Conservation (phyloP, 2,329 filamentous ascomycete genomes). For the Penicillium sp. region DNA sequence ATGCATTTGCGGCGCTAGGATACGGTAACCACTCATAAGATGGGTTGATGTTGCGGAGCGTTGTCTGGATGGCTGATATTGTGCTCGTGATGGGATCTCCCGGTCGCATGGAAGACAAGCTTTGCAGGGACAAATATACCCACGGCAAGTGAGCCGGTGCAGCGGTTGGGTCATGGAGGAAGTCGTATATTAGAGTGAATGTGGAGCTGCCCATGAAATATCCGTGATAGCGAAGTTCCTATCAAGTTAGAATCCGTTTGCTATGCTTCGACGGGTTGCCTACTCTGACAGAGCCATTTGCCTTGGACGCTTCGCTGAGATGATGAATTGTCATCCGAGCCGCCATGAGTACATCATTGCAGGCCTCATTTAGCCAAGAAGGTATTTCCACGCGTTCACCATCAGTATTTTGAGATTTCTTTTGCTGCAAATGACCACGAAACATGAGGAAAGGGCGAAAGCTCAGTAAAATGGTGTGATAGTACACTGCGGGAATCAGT, state of each 20-base stretch:
- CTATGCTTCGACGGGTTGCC: not conserved
- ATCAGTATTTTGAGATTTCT: conserved; percentile 8
- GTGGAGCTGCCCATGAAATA: conserved; percentile 43
- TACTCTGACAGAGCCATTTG: conserved; percentile 40
- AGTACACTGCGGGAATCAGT: conserved; percentile 36
- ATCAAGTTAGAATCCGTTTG: not conserved
- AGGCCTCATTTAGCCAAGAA: conserved; percentile 43
- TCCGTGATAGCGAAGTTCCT: conserved; percentile 44
- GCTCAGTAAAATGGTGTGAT: conserved; percentile 41
- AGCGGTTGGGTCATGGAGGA: conserved; percentile 37
- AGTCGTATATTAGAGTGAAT: conserved; percentile 42
- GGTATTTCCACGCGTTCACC: conserved; percentile 23
- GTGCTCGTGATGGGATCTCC: conserved; percentile 27
- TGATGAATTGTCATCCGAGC: conserved; percentile 41
- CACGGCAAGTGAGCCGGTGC: conserved; percentile 40
- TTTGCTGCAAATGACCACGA: conserved; percentile 39
- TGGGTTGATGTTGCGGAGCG: conserved; percentile 29
- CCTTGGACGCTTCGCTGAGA: conserved; percentile 37
- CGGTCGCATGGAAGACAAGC: conserved; percentile 34
- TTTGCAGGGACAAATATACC: conserved; percentile 38
- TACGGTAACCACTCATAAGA: conserved; percentile 26
- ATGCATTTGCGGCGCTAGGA: not conserved
- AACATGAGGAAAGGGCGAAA: conserved; percentile 45
- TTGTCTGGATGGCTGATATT: conserved; percentile 31
- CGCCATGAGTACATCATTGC: conserved; percentile 40